Evolutionary conservation across 2,329 filamentous ascomycete species (phyloP).

Genomic region (Fusarium sp.): DNA sequence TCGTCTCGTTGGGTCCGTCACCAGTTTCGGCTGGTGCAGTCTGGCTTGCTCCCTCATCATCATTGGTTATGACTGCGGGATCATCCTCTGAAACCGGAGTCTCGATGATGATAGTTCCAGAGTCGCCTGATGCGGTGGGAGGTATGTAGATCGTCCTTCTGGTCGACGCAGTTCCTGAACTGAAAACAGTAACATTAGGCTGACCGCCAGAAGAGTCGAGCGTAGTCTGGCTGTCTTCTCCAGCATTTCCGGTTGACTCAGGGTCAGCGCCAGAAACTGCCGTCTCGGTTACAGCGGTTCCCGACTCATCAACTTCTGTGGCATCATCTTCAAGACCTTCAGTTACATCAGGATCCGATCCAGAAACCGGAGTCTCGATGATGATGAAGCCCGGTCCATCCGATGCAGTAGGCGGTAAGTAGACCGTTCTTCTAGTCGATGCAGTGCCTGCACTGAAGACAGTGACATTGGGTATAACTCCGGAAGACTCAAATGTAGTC

Average conservation of each 20-base stretch:
- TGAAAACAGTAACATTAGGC: background rate
- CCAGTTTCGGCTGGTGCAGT: background rate
- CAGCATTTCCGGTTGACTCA: background rate
- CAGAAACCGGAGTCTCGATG: background rate
- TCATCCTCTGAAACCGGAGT: background rate
- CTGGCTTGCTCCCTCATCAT: background rate
- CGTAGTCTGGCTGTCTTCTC: background rate
- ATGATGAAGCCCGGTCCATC: background rate
- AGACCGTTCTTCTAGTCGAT: background rate
- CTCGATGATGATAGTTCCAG: conserved; percentile 7
- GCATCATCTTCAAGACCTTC: background rate
- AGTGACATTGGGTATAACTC: background rate
- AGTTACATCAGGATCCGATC: background rate
- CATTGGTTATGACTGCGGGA: background rate
- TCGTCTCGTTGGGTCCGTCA: background rate
- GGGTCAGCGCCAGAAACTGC: background rate
- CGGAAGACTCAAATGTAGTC: background rate
- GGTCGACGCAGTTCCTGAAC: background rate
- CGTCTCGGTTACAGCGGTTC: conserved; percentile 1
- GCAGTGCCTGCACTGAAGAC: background rate
- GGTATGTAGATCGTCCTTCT: conserved; percentile 6
- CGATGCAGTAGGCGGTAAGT: background rate
- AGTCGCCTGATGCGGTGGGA: background rate
- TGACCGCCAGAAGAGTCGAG: background rate
- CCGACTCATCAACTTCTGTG: background rate